phyloP scores from a whole-genome alignment of 495 filamentous ascomycete genomes.

The Xeromyces bisporus region DNA sequence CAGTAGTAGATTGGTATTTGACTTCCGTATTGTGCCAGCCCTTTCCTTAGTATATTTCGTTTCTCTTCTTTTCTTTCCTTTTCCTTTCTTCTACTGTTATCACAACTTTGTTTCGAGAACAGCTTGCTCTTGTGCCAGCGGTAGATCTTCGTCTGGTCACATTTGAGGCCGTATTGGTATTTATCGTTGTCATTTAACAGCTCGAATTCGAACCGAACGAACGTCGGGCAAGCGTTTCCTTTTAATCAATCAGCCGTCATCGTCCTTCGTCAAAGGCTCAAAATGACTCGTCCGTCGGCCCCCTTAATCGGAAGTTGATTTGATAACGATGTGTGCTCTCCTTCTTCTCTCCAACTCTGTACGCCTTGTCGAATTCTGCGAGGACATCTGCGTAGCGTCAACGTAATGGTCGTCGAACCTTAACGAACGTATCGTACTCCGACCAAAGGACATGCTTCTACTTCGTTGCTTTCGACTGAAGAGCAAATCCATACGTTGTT shows the following conservation, averaged over 20 bases:
- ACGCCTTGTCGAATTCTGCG: constrained; percentile 13
- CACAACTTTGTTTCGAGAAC: background rate
- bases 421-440: no score
- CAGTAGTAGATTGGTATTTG: constrained; percentile 1
- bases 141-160: background rate
- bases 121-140: background rate
- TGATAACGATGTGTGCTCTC: constrained; percentile 16
- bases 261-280: constrained; percentile 19
- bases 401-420: no score
- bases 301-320: constrained; percentile 22
- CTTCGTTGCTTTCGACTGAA: no score
- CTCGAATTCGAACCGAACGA: constrained; percentile 25
- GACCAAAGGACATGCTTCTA: no score
- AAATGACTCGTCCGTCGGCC: constrained; percentile 20
- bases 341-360: constrained; percentile 13
- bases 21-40: constrained; percentile 1
- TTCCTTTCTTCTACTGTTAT: constrained; percentile 4
- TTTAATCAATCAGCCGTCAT: constrained; percentile 16
- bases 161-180: constrained; percentile 10
- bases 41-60: constrained; percentile 2
- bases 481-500: no score
- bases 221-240: constrained; percentile 22
- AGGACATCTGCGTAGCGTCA: no score
- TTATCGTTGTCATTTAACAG: constrained; percentile 28
- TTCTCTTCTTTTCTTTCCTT: constrained; percentile 1